phyloP scores from a whole-genome alignment of 495 filamentous ascomycete species.

The Podospora bellae-mahoneyi region DNA sequence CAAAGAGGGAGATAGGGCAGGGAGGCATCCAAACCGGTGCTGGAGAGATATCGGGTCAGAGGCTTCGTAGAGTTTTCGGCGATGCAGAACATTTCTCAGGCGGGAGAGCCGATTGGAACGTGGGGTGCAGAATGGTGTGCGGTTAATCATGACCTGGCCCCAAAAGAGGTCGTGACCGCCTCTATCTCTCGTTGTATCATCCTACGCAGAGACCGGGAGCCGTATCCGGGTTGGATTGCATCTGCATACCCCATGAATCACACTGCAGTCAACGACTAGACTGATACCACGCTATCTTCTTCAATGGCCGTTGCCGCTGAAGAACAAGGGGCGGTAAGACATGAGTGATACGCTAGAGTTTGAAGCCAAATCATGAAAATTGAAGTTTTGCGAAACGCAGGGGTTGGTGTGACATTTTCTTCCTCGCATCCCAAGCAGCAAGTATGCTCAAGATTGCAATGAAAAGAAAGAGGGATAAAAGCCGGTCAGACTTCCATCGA shows the following conservation, averaged over 20 bases:
- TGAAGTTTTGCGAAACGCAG: too few relatives aligned
- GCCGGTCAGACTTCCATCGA: slow-evolving; percentile 64
- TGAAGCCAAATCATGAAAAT: neutral
- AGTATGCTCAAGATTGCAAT: slow-evolving; percentile 40
- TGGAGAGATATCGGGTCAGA: neutral
- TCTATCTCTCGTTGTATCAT: neutral
- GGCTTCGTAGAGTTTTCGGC: neutral
- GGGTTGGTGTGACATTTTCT: slow-evolving; percentile 27
- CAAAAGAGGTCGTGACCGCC: neutral
- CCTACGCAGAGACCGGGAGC: neutral
- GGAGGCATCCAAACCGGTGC: neutral
- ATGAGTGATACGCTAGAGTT: too few relatives aligned
- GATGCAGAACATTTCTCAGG: neutral
- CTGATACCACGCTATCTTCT: neutral
- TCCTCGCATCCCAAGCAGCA: slow-evolving; percentile 40
- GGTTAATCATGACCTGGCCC: neutral
- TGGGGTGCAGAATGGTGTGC: neutral
- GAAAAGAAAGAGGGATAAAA: slow-evolving; percentile 42
- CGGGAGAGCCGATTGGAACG: neutral
- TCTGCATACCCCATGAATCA: neutral
- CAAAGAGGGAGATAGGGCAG: neutral
- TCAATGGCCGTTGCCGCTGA: neutral
- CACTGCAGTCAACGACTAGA: neutral
- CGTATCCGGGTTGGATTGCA: neutral
- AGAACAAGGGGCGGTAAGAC: too few relatives aligned